Base-by-base conservation (phyloP, 495 filamentous ascomycete species). In the Aspergillus cavernicola region DNA sequence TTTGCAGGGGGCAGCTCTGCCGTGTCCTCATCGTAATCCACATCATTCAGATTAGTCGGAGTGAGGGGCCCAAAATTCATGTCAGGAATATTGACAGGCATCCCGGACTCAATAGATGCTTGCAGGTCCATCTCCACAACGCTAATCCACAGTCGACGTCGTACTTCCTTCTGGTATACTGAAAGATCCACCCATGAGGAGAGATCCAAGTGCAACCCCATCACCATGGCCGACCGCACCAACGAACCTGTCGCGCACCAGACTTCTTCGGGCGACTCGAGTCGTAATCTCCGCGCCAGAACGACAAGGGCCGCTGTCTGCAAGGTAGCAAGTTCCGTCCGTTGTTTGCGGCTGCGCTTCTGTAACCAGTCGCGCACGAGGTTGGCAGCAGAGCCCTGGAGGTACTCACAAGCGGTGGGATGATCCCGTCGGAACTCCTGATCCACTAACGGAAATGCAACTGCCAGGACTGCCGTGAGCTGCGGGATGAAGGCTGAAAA, bases 201-300 rank as follows among this genome's bases (percentile, higher is more conserved):
- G 0, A 80, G 77, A 51, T 85, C 78, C 3, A 76, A 68, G 53
- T 87, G 83, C 16, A 85, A 68, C 8, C 83, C 84, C 66, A 85
- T 80, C 15, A 73, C 70, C 60, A 85, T 77, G 9, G 82, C 82
- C 6, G 72, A 75, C 32, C 83, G 71, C 6, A 85, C 58, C 1
- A 85, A 58, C 1, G 71, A 58, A 0, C 84, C 83, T 5, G 75
- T 76, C 9, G 73, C 71, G 28, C 77, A 76, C 83, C 83, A 87
- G 40, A 78, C 62, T 18, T 79, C 72, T 20, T 65, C 65, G 1
- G 52, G 29, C 5, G 76, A 64, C 12, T 74, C 61, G 13, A 73
- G 60, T 0, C 67, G 59, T 9, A 84, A 61, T 37, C 74, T 76
- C n/a, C 73, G 66, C 2, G 77, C 61, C 38, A 81, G 73, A 0